phyloP scores from a whole-genome alignment of 164 flowering plant genomes.

The Brasenia schreberi region DNA sequence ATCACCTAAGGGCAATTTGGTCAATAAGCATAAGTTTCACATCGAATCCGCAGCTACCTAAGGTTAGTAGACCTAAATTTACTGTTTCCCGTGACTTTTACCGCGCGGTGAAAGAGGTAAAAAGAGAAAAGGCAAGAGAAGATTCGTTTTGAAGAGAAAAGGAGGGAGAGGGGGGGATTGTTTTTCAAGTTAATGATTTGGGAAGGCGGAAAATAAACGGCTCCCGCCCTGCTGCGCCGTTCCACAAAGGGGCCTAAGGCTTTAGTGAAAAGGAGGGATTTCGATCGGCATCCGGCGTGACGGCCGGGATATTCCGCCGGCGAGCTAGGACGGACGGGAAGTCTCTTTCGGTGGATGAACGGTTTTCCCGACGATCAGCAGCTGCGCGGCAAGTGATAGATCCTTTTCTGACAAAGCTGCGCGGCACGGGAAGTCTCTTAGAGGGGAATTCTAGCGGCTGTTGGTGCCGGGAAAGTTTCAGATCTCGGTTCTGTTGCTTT shows the following conservation, averaged over 20 bases:
- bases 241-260: background rate
- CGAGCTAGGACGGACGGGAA: background rate
- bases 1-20: background rate
- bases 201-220: background rate
- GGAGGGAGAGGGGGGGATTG: background rate
- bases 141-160: background rate
- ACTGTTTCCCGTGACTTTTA: background rate
- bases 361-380: background rate
- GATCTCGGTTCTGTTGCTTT: background rate
- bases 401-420: background rate
- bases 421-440: too few species aligned
- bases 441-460: background rate
- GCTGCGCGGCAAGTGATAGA: conserved; percentile 1
- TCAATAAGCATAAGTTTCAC: background rate
- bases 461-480: background rate
- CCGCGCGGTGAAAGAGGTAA: background rate
- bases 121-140: background rate
- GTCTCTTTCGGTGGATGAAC: background rate
- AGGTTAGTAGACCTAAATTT: background rate
- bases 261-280: background rate
- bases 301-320: background rate
- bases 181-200: background rate
- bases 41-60: background rate
- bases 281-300: background rate
- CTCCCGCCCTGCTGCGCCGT: background rate